Base-by-base conservation (phyloP, 2,329 filamentous ascomycete species). In the Alternaria sp. region DNA sequence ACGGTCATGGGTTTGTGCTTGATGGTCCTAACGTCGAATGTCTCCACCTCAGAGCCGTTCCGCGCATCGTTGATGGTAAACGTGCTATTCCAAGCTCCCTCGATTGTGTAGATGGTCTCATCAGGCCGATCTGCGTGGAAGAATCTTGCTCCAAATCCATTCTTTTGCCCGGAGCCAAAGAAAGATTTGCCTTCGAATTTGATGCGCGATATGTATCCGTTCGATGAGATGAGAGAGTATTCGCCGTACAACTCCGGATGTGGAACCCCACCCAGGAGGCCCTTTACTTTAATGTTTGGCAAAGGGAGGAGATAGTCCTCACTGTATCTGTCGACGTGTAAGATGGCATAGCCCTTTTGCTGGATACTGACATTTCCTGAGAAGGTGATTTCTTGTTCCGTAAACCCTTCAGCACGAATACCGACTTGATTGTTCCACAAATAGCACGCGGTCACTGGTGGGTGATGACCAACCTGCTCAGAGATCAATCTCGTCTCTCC, bases 391-490 rank as follows among this genome's bases (percentile, higher is more conserved):
- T 81, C 79, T 63, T 82, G 80, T 46, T 79, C 72, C 8, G 80
- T 80, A 60, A 80, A 82, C 0, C 80, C 80, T 61, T 82, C 77
- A 9, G 80, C 80, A 37, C 77, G 66, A 11, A 81, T 72, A 0
- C 80, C 78, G 44, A 77, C 66, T 57, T 78, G 77, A 11, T 80
- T 77, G 46, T 81, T 81, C 77, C 79, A 80, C 11, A 82, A 69
- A 61, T 81, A 80, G 60, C 80, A 82, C 3, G 80, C 80, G 9
- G 80, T 82, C 6, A 82, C 73, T 1, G 80, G 80, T 5, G 80
- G 80, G 61, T 82, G 80, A 60, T 82, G 80, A 60, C 74, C 78
- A 33, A 81, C 80, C 69, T 82, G 80, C 65, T 82, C 80, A 13
- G 76, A 74, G 1, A 82, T 72, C 8, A 82, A 62, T 36, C 69